Evolutionary conservation across 1,284 basidiomycete genomes (phyloP), one percentile per base, ranked within the genome.

Genomic region (Fomitopsis palustris): DNA sequence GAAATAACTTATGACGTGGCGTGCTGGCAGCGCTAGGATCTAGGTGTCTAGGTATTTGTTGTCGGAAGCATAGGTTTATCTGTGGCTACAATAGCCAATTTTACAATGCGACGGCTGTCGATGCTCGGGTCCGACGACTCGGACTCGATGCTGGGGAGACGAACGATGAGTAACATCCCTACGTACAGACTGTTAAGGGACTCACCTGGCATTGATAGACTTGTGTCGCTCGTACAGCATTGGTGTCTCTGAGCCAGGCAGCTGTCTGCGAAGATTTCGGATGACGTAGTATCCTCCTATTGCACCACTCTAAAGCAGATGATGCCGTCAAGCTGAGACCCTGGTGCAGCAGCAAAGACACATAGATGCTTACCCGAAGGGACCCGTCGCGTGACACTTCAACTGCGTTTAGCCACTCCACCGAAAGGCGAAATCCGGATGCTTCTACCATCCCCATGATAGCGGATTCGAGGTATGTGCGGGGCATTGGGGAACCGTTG

Each of bases 201-300:
- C 80, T 69, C 61, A 84, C 83, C 72, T 76, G 31, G 82, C 83
- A 49, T 76, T 77, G 14, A 84, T 79, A 19, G 76, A 77, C 64
- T 84, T 84, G 64, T 80, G 80, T 61, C 83, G 74, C 60, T 78
- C 77, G 63, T 78, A 81, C 29, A 77, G 73, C 12, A 71, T 69
- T 33, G 73, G 69, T 16, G 65, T 62, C 16, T 67, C 61, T 35
- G 72, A 71, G 27, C 73, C 78, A 19, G 77, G 73, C 41, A 77
- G 37, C 21, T 62, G 64, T 66, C 77, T 78, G 61, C 72, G 74
- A 37, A 84, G 75, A 25, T 82, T 82, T 55, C 75, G 75, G 63
- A 84, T 82, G 47, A 79, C 66, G 68, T 85, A 85, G 59, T 77
- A 73, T 25, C 81, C 83, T 39, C 78, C 79, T 45, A 84, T 78